These are phyloP conservation scores for Mollisiaceae sp. DNA, from an alignment of 2,329 filamentous ascomycete species.

Conservation along the genomic window DNA sequence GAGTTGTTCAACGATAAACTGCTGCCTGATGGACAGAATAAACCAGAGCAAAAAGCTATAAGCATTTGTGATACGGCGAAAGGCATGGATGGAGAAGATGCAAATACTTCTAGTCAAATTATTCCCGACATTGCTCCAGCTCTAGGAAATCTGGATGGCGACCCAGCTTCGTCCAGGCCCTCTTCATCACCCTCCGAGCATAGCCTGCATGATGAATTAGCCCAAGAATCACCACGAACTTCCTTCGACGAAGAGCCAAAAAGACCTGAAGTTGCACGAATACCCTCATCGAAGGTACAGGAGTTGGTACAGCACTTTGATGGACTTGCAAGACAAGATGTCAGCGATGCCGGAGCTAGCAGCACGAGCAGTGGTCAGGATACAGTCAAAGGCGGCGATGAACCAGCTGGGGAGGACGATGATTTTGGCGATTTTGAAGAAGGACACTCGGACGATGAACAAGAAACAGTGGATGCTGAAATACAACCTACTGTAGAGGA, in stretches of 20 bases:
- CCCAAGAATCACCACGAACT: conserved; percentile 41
- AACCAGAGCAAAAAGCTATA: background rate
- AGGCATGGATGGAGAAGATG: background rate
- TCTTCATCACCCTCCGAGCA: conserved; percentile 41
- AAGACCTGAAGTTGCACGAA: conserved; percentile 24
- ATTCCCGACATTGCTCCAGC: background rate
- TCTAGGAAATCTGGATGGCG: conserved; percentile 25
- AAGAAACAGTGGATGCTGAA: conserved; percentile 6
- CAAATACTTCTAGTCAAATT: background rate
- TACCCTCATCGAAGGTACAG: conserved; percentile 36
- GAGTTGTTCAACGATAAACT: background rate
- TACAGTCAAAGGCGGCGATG: conserved; percentile 18
- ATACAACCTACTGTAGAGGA: background rate
- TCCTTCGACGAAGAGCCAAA: conserved; percentile 42
- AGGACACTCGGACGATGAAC: conserved; percentile 36
- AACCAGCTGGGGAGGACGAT: conserved; percentile 21
- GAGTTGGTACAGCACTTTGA: conserved; percentile 40
- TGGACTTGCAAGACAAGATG: conserved; percentile 30
- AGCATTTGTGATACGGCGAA: background rate
- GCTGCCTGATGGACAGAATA: background rate
- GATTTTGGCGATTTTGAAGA: conserved; percentile 48
- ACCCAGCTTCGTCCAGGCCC: conserved; percentile 33
- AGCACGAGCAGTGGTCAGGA: conserved; percentile 5
- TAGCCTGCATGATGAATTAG: conserved; percentile 37
- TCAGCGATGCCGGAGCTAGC: background rate